These are phyloP conservation scores for Fusarium protoensiforme DNA, from an alignment of 2,329 filamentous ascomycete species.

Conservation along the genomic window DNA sequence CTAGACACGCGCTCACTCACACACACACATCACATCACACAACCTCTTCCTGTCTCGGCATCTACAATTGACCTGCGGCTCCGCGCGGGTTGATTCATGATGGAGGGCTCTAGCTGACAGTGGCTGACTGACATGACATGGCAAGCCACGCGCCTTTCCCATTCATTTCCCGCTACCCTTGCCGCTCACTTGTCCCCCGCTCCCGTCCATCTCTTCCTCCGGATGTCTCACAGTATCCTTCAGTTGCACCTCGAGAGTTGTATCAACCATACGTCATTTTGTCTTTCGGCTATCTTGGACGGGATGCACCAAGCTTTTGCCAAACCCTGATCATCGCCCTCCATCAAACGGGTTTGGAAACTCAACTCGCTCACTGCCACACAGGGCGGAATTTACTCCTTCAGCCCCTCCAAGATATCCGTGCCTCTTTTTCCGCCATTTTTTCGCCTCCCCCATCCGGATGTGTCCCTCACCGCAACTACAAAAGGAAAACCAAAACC, in stretches of 20 bases:
- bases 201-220: neutral
- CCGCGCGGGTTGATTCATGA: slow-evolving; percentile 5
- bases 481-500: neutral
- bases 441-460: neutral
- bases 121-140: neutral
- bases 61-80: slow-evolving; percentile 27
- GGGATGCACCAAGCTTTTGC: slow-evolving; percentile 21
- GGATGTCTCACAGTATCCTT: neutral
- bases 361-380: neutral
- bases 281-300: neutral
- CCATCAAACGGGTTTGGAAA: neutral
- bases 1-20: neutral
- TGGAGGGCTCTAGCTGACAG: neutral
- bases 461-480: slow-evolving; percentile 25
- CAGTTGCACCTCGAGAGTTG: neutral
- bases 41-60: slow-evolving; percentile 9
- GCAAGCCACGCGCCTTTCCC: neutral
- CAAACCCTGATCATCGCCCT: slow-evolving; percentile 23
- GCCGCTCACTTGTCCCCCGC: slow-evolving; percentile 7
- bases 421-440: neutral
- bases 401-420: neutral
- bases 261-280: slow-evolving; percentile 28
- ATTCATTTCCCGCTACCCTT: neutral
- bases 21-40: neutral
- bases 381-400: neutral